Conservation (phyloP, 1,139 yeast species). For the Blastobotrys niveus region DNA sequence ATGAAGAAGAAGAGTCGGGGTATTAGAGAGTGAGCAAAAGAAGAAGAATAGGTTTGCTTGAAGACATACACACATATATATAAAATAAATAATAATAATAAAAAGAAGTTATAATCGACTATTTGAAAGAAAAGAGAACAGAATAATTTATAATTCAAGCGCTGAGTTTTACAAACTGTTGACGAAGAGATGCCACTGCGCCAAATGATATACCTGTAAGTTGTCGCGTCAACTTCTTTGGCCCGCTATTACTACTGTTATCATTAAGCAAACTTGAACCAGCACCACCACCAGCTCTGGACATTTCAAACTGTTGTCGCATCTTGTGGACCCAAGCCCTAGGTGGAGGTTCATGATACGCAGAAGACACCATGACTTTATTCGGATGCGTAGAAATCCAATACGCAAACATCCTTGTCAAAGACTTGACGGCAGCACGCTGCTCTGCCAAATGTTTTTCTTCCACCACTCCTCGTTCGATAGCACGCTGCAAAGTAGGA, state of each 20-base stretch:
- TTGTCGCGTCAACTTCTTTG: constrained; percentile 13
- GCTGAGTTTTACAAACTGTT: constrained; percentile 18
- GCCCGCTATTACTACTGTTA: not conserved
- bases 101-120: not conserved
- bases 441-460: constrained; percentile 12
- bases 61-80: not conserved
- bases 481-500: constrained; percentile 25
- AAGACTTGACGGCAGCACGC: constrained; percentile 23
- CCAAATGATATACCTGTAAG: constrained; percentile 15
- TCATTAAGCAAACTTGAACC: not conserved
- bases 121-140: not conserved
- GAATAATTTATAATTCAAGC: not conserved
- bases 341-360: constrained; percentile 18
- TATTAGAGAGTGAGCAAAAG: no score
- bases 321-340: constrained; percentile 27
- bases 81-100: not conserved
- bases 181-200: constrained; percentile 22
- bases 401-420: constrained; percentile 27
- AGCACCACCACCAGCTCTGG: constrained; percentile 1
- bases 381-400: constrained; percentile 12
- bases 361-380: constrained; percentile 2
- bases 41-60: not conserved
- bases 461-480: constrained; percentile 19
- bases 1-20: constrained; percentile 22
- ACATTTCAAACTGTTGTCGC: constrained; percentile 24